These are phyloP conservation scores for Coriaria nepalensis DNA, from an alignment of 306 rosid species.

Conservation along the genomic window DNA sequence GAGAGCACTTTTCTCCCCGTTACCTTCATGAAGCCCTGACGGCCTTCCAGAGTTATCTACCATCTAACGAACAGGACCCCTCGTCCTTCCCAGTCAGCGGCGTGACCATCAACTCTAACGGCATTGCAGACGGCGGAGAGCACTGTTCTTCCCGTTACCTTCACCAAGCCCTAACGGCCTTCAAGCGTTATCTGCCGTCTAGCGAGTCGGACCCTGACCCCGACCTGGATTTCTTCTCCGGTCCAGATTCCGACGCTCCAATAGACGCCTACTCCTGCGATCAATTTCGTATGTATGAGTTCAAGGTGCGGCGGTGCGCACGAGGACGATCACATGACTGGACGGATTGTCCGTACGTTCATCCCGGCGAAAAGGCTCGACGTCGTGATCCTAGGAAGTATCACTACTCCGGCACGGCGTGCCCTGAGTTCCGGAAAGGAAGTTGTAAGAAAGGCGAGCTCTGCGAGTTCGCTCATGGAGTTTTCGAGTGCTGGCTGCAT, in stretches of 20 bases:
- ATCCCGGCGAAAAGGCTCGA: constrained; percentile 99
- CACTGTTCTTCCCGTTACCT: constrained; percentile 42
- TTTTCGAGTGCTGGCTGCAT: constrained; percentile 97
- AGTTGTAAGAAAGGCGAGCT: constrained; percentile 67
- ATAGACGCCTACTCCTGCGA: constrained; percentile 86
- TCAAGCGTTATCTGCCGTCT: constrained; percentile 55
- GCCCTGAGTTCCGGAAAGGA: constrained; percentile 88
- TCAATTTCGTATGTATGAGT: constrained; percentile 88
- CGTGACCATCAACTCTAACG: constrained; percentile 27
- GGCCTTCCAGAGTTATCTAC: constrained; percentile 54
- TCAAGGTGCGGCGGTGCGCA: constrained; percentile 71
- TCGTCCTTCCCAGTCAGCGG: constrained; percentile 28
- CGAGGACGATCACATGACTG: constrained; percentile 97
- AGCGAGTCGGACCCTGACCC: constrained; percentile 42
- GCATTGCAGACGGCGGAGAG: constrained; percentile 30
- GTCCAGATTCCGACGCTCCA: constrained; percentile 44
- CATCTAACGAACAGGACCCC: constrained; percentile 37
- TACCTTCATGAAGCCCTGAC: constrained; percentile 42
- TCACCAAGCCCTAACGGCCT: constrained; percentile 43
- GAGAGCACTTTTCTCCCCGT: constrained; percentile 41
- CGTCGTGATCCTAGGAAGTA: constrained; percentile 81
- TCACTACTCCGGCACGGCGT: constrained; percentile 81
- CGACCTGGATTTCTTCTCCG: constrained; percentile 29
- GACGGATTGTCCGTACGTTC: constrained; percentile 99
- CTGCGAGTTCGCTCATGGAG: constrained; percentile 91